A percentile compares a stretch with the other conserved stretches of the same genome.
Conservation (phyloP, 192 early-diverging fungal species). For the Coemansia sp. region DNA sequence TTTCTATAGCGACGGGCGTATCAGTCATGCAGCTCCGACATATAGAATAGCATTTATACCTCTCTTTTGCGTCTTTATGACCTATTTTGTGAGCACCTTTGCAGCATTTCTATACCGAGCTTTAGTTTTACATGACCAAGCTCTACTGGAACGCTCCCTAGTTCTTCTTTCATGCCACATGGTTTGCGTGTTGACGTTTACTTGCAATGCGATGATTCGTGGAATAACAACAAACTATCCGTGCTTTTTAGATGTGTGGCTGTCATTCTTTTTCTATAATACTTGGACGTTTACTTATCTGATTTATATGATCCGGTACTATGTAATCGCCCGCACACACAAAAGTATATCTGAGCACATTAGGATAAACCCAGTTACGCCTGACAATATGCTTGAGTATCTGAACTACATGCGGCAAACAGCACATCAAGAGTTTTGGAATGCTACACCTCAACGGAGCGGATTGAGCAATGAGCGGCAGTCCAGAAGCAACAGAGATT, state of each 20-base stretch:
- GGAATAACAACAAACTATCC: slow-evolving; percentile 27
- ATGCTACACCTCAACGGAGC: not conserved
- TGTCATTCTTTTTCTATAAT: slow-evolving; percentile 11
- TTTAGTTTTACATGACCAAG: slow-evolving; percentile 18
- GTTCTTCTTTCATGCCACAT: slow-evolving; percentile 18
- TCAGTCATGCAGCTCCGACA: not conserved
- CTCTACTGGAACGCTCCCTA: slow-evolving; percentile 28
- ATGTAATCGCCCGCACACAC: slow-evolving; percentile 12
- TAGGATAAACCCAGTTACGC: slow-evolving; percentile 31
- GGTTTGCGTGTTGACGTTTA: slow-evolving; percentile 8
- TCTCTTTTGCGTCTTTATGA: slow-evolving; percentile 9
- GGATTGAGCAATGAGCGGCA: not conserved
- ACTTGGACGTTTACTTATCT: slow-evolving; percentile 20
- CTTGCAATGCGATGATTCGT: slow-evolving; percentile 10
- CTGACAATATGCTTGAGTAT: slow-evolving; percentile 35
- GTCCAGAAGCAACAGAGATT: not conserved
- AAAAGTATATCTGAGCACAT: slow-evolving; percentile 14
- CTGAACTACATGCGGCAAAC: slow-evolving; percentile 4
- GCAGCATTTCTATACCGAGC: slow-evolving; percentile 29
- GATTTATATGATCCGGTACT: slow-evolving; percentile 32
- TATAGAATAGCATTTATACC: slow-evolving; percentile 19
- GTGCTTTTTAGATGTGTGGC: slow-evolving; percentile 35
- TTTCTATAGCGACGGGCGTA: not conserved
- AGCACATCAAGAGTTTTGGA: slow-evolving; percentile 3
- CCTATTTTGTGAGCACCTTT: slow-evolving; percentile 19